Conservation (phyloP, 768 basidiomycete species). For the Leccinum pellstonianum region DNA sequence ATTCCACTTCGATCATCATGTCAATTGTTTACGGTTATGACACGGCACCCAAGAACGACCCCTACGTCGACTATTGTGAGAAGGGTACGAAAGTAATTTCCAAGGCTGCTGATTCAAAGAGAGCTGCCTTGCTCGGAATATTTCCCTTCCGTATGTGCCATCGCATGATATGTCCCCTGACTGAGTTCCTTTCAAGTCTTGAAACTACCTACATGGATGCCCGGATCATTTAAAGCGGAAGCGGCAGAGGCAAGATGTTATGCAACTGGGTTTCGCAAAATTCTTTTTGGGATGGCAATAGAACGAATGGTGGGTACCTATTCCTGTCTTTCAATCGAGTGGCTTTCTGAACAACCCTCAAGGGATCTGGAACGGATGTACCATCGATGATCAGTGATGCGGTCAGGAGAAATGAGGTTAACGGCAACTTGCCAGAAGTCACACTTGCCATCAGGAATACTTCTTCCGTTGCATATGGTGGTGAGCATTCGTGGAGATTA, state of each 20-base stretch:
- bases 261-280: constrained; percentile 17
- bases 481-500: constrained; percentile 6
- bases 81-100: constrained; percentile 16
- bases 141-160: constrained; percentile 29
- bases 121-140: constrained; percentile 20
- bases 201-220: constrained; percentile 28
- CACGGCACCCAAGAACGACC: constrained; percentile 19
- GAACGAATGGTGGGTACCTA: constrained; percentile 20
- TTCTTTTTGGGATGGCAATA: constrained; percentile 25
- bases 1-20: constrained; percentile 27
- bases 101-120: constrained; percentile 19
- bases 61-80: constrained; percentile 20
- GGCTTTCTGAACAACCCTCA: neutral
- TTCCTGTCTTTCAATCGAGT: neutral
- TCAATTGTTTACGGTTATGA: constrained; percentile 30
- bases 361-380: constrained; percentile 18
- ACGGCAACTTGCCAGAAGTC: constrained; percentile 21
- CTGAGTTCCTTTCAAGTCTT: constrained; percentile 17
- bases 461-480: constrained; percentile 25
- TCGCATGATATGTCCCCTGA: neutral
- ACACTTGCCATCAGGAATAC: constrained; percentile 20
- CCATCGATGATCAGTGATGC: constrained; percentile 24
- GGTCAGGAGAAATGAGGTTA: constrained; percentile 19
- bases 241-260: constrained; percentile 14
- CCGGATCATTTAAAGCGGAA: constrained; percentile 24